Evolutionary conservation across 2,329 filamentous ascomycete species (phyloP), one percentile per base, ranked within the genome.

Genomic region (Ophiostoma ips): DNA sequence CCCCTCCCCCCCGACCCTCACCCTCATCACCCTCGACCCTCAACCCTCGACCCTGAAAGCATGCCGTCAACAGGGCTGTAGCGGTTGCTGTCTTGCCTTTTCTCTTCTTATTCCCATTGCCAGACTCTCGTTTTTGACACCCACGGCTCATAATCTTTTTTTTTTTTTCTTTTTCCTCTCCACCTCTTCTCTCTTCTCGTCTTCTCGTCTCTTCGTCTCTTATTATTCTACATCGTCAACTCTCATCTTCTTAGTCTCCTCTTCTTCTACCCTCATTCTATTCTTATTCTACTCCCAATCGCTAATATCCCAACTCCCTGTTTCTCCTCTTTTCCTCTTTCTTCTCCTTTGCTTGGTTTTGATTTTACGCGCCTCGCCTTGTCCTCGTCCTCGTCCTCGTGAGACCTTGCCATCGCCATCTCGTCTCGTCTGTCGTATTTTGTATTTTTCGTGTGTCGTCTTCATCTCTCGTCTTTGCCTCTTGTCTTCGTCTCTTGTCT

Each of bases 51-150:
- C 40, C 11, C 46, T 52, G n/a, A n/a, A 34, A 16, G 46, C 30
- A 43, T 46, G 34, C 41, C 33, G 40, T 19, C 46, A 35, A 36
- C 46, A 35, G 8, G 33, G 34, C 30, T 19, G 50, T 46, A 49
- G 50, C 46, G 28, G 24, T 38, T 37, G 11, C 16, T n/a, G n/a
- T 37, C 28, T 33, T 33, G 2, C 15, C 35, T 50, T 4, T 7
- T 41, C 21, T 36, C 28, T 21, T 10, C 30, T n/a, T n/a, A n/a
- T n/a, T n/a, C n/a, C n/a, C n/a, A n/a, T n/a, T n/a, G n/a, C n/a
- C n/a, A n/a, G n/a, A n/a, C n/a, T n/a, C n/a, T 44, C 24, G 24
- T 28, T 28, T 28, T 28, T 28, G 24, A 5, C 24, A 28, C 24
- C 24, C 24, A 28, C n/a, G n/a, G n/a, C n/a, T n/a, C n/a, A n/a